These are phyloP conservation scores for Aspergillus conjunctus DNA, from an alignment of 495 filamentous ascomycete species.

Conservation along the genomic window DNA sequence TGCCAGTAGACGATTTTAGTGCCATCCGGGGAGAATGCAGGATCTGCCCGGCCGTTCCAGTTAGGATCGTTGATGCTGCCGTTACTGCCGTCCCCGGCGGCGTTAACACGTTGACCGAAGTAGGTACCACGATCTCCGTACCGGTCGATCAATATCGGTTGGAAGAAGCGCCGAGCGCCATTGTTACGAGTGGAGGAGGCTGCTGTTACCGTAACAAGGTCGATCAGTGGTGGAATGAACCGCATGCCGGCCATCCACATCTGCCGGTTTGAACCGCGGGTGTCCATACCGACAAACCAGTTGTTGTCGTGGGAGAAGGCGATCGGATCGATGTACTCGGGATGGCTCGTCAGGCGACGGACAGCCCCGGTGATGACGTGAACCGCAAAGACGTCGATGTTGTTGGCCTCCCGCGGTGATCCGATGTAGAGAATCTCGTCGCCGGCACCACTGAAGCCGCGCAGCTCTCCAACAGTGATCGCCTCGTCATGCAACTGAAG, in stretches of 20 bases:
- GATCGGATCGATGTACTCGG: conserved; percentile 32
- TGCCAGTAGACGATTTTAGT: conserved; percentile 28
- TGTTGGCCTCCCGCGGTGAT: conserved; percentile 25
- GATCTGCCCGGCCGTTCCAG: conserved; percentile 33
- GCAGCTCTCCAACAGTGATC: conserved; percentile 27
- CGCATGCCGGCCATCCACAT: conserved; percentile 32
- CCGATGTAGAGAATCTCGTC: conserved; percentile 29
- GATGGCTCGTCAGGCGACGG: conserved; percentile 28
- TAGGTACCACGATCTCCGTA: conserved; percentile 26
- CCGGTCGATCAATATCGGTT: conserved; percentile 26
- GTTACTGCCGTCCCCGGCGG: conserved; percentile 18
- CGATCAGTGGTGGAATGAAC: conserved; percentile 26
- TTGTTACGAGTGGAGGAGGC: conserved; percentile 30
- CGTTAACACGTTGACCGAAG: conserved; percentile 30
- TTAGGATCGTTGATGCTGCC: conserved; percentile 29
- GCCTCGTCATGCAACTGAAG: conserved; percentile 22
- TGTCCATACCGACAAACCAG: conserved; percentile 31
- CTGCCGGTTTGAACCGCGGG: conserved; percentile 23
- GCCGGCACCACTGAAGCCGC: conserved; percentile 28
- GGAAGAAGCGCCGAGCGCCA: conserved; percentile 28
- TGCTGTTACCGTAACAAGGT: conserved; percentile 18
- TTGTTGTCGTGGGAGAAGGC: conserved; percentile 25
- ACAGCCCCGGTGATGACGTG: conserved; percentile 27
- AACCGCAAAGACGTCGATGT: conserved; percentile 30
- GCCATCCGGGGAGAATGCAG: conserved; percentile 28